A percentile compares a stretch with the other conserved stretches of the same genome.
These are phyloP conservation scores for Endocalyx cinctus DNA, from an alignment of 2,329 filamentous ascomycete species.

Conservation along the genomic window DNA sequence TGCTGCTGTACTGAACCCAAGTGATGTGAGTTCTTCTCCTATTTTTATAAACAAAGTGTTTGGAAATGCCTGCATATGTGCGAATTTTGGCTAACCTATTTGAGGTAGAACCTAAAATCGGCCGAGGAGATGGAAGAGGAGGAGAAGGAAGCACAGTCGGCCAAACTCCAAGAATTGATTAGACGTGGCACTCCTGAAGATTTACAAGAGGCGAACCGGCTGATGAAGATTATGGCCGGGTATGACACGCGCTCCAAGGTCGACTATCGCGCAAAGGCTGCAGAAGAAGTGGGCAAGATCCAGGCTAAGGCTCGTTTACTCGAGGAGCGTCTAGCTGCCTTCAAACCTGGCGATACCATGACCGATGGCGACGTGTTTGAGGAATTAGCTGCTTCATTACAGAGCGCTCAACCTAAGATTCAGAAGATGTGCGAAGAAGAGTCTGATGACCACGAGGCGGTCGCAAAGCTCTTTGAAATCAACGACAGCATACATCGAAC, in stretches of 20 bases:
- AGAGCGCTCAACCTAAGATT: conserved; percentile 95
- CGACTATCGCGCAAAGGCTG: conserved; percentile 95
- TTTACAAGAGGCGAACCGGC: conserved; percentile 89
- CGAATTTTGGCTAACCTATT: too few species aligned
- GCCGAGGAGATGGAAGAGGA: conserved; percentile 99
- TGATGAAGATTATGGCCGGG: conserved; percentile 99
- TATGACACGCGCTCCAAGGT: conserved; percentile 95
- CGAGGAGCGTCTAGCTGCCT: conserved; percentile 86
- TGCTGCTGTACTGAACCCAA: conserved; percentile 93
- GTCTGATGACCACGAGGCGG: conserved; percentile 92
- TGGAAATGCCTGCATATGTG: too few species aligned
- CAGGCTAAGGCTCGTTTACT: conserved; percentile 91
- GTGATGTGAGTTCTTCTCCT: conserved; percentile 66
- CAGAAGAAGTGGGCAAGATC: conserved; percentile 89
- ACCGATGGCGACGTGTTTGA: conserved; percentile 63
- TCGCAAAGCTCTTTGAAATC: conserved; percentile 91
- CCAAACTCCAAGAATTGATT: conserved; percentile 97
- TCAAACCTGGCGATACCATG: conserved; percentile 77
- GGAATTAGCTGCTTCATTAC: conserved; percentile 83
- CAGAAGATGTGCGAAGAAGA: conserved; percentile 99
- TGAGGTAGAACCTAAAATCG: conserved; percentile 88
- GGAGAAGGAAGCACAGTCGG: conserved; percentile 88
- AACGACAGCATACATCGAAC: conserved; percentile 99
- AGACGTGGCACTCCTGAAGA: conserved; percentile 87
- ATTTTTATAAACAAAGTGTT: neutral